These are phyloP conservation scores for Cyclostephanos invisitatus DNA, from an alignment of 108 stramenopile species.

Conservation along the genomic window DNA sequence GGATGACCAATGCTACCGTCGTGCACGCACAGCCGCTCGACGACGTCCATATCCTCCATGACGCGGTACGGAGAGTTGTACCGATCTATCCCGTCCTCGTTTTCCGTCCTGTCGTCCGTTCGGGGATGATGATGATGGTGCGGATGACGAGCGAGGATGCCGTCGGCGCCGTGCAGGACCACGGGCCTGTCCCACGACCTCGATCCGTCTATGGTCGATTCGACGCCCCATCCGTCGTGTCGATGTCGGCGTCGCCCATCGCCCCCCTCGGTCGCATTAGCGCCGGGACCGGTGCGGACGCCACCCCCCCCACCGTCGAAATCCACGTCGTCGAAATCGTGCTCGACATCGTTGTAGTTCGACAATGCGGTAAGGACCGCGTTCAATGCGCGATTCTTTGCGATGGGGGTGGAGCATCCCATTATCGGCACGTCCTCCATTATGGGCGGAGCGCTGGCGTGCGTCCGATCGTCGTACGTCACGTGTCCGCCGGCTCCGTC, in stretches of 20 bases:
- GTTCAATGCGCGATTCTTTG: slow-evolving; percentile 41
- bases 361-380: slow-evolving; percentile 66
- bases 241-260: slow-evolving; percentile 2
- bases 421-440: slow-evolving; percentile 7
- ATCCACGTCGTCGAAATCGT: slow-evolving; percentile 18
- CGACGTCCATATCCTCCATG: slow-evolving; percentile 62
- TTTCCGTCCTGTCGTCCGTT: background rate
- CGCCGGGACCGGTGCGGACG: background rate
- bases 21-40: slow-evolving; percentile 35
- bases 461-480: slow-evolving; percentile 9
- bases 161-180: slow-evolving; percentile 68
- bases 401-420: background rate
- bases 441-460: slow-evolving; percentile 20
- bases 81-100: slow-evolving; percentile 19
- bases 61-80: slow-evolving; percentile 41
- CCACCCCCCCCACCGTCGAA: background rate
- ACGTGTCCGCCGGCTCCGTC: background rate
- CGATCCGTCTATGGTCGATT: slow-evolving; percentile 39
- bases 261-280: background rate
- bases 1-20: slow-evolving; percentile 50
- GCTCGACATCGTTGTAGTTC: slow-evolving; percentile 74
- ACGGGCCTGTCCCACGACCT: slow-evolving; percentile 62
- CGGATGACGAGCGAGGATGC: slow-evolving; percentile 52
- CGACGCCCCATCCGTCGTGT: slow-evolving; percentile 43
- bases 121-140: slow-evolving; percentile 17